Evolutionary conservation across 805 yeast species (phyloP), one percentile per base, ranked within the genome.

Genomic region (Starmera quercuum): DNA sequence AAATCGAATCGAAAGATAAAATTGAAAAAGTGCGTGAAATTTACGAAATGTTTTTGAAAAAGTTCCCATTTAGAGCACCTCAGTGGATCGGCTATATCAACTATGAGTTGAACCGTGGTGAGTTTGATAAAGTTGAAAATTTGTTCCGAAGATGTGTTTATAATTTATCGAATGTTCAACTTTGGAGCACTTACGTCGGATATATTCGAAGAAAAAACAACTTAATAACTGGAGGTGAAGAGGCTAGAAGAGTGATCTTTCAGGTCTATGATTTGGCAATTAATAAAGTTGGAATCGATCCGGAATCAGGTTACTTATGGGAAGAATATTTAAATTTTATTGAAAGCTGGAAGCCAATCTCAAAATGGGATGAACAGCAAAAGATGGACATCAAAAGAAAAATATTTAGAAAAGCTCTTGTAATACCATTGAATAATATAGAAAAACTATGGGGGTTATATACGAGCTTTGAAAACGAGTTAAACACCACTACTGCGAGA

Each of bases 231-330:
- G 94, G 90, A 17, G 92, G 92, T 23, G 94, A 82, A 51, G 77
- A 71, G 41, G 88, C 92, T 0, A 64, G 92, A 42, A 70, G 78
- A 9, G 70, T 73, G 2, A 83, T 88, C 11, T 65, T 80, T 13
- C 81, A 78, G 51, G 95, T 96, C 1, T 90, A 78, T 53, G 94
- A 87, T 40, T 74, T 83, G 52, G 95, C 94, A 1, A 63, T 83
- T 14, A 75, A 70, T 20, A 73, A 77, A 39, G 84, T 88, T 32
- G 96, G 96, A 1, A 58, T 75, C 21, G 97, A 92, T 53, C 71
- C 81, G 5, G 65, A 71, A 23, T 72, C 88, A 14, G 79, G 82
- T 21, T 64, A 64, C 2, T 59, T 92, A 27, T 90, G 96, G 95
- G 65, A 68, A 31, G 92, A 83, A 45, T 92, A 85, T 52, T 53